Evolutionary conservation across 352 stramenopile genomes (phyloP), one percentile per base, ranked within the genome.

Genomic region (Pythium utonaiense): DNA sequence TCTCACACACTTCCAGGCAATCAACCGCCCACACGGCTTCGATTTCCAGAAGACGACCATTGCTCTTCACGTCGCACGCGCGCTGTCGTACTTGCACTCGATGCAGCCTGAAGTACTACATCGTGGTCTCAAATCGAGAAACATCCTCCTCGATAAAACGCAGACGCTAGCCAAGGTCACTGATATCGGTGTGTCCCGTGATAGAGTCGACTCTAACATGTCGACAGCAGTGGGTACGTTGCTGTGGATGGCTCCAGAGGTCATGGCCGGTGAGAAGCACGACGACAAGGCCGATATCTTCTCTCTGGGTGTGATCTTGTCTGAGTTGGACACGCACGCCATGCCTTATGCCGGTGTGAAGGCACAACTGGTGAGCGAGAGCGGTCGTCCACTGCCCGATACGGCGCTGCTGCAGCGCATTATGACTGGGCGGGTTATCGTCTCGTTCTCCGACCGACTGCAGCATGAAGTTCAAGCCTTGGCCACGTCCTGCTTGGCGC

Each of bases 1-100:
- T n/a, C n/a, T n/a, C n/a, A n/a, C n/a, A n/a, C n/a, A n/a, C n/a
- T n/a, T n/a, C n/a, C n/a, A 3, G 56, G 70, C 6, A 75, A 75
- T 19, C 75, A 88, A 52, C 61, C 88, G 40, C 69, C 71, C 27
- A 59, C 64, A 14, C 44, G 80, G 42, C 53, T 87, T 48, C 0
- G 71, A 69, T 59, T 62, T 8, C 16, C 41, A 17, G 25, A 57
- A 25, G 36, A 14, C 25, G 40, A 52, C 36, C 16, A 25, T 82
- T 4, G 49, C 49, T 3, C 25, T 56, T 16, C 49, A 56, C 30
- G 48, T 81, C 2, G 70, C 70, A 0, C 59, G 72, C 22, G 73
- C 64, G 1, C 55, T 81, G 21, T 69, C 67, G 55, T 79, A 70
- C 19, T 66, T 68, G 48, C 75, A 79, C 33, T 56, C 73, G 27